phyloP scores from a whole-genome alignment of 2,329 filamentous ascomycete genomes.

The Didymosphaeria variabile region DNA sequence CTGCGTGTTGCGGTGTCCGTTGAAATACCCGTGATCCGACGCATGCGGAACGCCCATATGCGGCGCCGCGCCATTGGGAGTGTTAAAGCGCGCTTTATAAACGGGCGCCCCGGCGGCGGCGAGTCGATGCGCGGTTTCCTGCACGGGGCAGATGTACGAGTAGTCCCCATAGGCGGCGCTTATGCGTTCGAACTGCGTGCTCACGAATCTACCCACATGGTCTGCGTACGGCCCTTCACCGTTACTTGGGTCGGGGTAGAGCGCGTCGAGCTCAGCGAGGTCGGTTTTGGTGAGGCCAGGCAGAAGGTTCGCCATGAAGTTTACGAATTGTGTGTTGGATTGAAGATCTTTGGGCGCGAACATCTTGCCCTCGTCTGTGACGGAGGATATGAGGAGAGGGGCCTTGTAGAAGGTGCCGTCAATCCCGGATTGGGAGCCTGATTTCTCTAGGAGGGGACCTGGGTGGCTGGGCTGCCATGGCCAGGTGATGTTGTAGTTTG shows the following conservation, averaged over 20 bases:
- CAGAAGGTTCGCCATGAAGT: conserved; percentile 39
- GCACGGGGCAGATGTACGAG: conserved; percentile 47
- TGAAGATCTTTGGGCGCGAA: conserved; percentile 46
- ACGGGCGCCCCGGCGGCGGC: conserved; percentile 34
- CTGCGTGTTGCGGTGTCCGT: conserved; percentile 36
- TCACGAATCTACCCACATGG: conserved; percentile 51
- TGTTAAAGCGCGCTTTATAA: conserved; percentile 49
- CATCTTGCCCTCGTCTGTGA: conserved; percentile 47
- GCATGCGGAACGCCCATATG: conserved; percentile 47
- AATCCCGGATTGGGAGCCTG: conserved; percentile 51
- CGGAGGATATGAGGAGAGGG: conserved; percentile 45
- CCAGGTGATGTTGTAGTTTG: conserved; percentile 56
- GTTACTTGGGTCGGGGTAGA: conserved; percentile 38
- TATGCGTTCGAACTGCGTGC: conserved; percentile 56
- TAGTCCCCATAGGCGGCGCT: conserved; percentile 53
- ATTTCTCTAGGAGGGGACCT: conserved; percentile 57
- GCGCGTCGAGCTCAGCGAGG: conserved; percentile 39
- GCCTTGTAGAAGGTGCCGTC: conserved; percentile 48
- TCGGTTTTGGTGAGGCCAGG: conserved; percentile 42
- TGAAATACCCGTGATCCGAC: conserved; percentile 42
- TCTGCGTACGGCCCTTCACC: conserved; percentile 30
- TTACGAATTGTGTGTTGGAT: conserved; percentile 48
- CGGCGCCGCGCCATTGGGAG: conserved; percentile 37
- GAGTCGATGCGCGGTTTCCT: conserved; percentile 41
- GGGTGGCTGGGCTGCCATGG: conserved; percentile 60